Conservation (phyloP, 306 rosid species). For the Pterocarpus santalinus region DNA sequence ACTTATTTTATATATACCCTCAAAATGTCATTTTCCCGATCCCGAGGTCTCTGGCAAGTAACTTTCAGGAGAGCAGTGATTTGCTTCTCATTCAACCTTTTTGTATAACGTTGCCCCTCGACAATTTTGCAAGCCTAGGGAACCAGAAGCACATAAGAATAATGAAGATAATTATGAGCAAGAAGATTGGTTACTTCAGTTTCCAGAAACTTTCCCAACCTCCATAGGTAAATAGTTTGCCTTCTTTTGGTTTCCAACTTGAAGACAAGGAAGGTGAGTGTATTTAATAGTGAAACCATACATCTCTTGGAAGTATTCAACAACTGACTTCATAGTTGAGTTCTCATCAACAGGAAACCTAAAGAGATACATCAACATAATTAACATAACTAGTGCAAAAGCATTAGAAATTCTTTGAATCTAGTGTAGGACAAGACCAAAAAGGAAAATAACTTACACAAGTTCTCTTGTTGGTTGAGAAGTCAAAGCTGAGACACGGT, state of each 20-base stretch:
- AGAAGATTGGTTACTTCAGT: constrained; percentile 30
- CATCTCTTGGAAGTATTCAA: constrained; percentile 98
- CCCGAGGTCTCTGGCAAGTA: constrained; percentile 97
- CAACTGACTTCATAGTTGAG: constrained; percentile 94
- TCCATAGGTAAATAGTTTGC: constrained; percentile 98
- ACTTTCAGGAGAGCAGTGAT: constrained; percentile 90
- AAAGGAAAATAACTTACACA: constrained; percentile 66
- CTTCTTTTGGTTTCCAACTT: constrained; percentile 98
- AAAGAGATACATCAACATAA: constrained; percentile 33
- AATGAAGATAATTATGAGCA: constrained; percentile 5
- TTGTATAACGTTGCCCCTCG: constrained; percentile 94
- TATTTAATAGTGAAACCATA: constrained; percentile 94
- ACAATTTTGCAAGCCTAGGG: constrained; percentile 98
- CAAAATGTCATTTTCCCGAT: constrained; percentile 91
- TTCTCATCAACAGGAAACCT: constrained; percentile 98
- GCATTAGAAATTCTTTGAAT: not conserved
- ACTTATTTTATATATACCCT: constrained; percentile 57
- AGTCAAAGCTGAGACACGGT: constrained; percentile 95
- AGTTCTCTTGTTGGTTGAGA: constrained; percentile 97
- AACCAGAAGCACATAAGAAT: constrained; percentile 40
- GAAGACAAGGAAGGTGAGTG: constrained; percentile 98
- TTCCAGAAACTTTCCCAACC: constrained; percentile 56
- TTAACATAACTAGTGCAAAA: not conserved
- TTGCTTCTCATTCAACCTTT: constrained; percentile 95
- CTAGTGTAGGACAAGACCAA: constrained; percentile 8